These are phyloP conservation scores for Cylindrotheca closterium DNA, from an alignment of 108 stramenopile species.

Conservation along the genomic window DNA sequence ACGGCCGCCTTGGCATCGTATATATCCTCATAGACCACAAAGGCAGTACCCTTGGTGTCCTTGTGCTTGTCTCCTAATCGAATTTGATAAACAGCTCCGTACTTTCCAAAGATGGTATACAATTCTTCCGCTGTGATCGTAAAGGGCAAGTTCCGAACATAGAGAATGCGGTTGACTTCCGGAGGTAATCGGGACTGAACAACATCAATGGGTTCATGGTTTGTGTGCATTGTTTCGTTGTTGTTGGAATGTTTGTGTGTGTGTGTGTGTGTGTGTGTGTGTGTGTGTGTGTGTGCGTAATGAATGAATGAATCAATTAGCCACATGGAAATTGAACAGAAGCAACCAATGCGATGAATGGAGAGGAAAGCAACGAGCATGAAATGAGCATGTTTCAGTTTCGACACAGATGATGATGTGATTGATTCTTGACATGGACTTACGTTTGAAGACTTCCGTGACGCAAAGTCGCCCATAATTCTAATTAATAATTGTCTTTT, in stretches of 20 bases:
- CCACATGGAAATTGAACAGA: background rate
- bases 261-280: no score
- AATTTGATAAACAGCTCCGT: constrained; percentile 97
- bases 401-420: background rate
- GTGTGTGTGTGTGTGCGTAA: no score
- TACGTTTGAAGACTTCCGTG: constrained; percentile 34
- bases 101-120: constrained; percentile 99
- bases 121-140: constrained; percentile 95
- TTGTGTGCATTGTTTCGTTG: no score
- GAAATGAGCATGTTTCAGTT: no score
- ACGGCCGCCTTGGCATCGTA: constrained; percentile 98
- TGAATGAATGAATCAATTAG: background rate
- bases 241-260: no score
- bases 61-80: constrained; percentile 78
- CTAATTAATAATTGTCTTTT: background rate
- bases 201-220: no score
- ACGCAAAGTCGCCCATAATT: constrained; percentile 26
- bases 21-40: constrained; percentile 95
- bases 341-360: no score
- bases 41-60: constrained; percentile 97
- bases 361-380: no score
- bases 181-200: constrained; percentile 89
- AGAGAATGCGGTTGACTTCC: constrained; percentile 95
- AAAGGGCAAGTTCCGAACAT: constrained; percentile 98
- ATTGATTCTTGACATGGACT: no score